phyloP scores from a whole-genome alignment of 257 asterid genomes.

The Osmanthus fragrans region DNA sequence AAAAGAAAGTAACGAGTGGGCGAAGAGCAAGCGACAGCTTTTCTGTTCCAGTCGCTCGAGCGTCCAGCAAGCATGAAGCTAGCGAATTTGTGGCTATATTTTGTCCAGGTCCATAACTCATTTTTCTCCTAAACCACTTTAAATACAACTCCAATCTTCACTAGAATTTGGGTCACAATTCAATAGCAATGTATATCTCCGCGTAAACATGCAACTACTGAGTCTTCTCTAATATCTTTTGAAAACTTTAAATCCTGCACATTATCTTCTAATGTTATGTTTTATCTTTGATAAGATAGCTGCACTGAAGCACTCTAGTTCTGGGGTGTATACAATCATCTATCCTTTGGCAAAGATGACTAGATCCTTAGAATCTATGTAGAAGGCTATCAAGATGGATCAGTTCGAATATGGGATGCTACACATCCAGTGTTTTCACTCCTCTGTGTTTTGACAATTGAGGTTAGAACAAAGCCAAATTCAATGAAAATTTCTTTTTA shows the following conservation, averaged over 20 bases:
- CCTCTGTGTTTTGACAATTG: constrained; percentile 51
- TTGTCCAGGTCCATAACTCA: too few relatives aligned
- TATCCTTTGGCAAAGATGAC: constrained; percentile 46
- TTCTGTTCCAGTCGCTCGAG: too few relatives aligned
- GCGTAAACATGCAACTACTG: background rate
- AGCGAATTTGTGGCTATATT: too few relatives aligned
- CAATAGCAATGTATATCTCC: constrained; percentile 28
- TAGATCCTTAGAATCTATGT: constrained; percentile 49
- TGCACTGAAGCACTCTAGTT: constrained; percentile 31
- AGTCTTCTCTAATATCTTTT: constrained; percentile 15
- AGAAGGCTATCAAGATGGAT: too few relatives aligned
- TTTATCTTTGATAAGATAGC: constrained; percentile 45
- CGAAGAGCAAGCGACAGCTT: too few relatives aligned
- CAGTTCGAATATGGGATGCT: constrained; percentile 87
- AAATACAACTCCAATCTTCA: too few relatives aligned
- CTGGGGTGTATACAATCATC: constrained; percentile 55
- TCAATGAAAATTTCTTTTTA: background rate
- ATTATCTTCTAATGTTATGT: constrained; percentile 14
- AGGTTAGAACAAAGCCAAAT: constrained; percentile 46
- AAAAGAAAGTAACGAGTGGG: too few relatives aligned
- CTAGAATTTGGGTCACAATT: too few relatives aligned
- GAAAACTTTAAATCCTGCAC: constrained; percentile 21
- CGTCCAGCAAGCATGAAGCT: too few relatives aligned
- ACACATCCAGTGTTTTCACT: constrained; percentile 69
- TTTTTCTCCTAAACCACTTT: too few relatives aligned